Evolutionary conservation across 257 asterid species (phyloP).

Genomic region (Scutellaria galericulata): DNA sequence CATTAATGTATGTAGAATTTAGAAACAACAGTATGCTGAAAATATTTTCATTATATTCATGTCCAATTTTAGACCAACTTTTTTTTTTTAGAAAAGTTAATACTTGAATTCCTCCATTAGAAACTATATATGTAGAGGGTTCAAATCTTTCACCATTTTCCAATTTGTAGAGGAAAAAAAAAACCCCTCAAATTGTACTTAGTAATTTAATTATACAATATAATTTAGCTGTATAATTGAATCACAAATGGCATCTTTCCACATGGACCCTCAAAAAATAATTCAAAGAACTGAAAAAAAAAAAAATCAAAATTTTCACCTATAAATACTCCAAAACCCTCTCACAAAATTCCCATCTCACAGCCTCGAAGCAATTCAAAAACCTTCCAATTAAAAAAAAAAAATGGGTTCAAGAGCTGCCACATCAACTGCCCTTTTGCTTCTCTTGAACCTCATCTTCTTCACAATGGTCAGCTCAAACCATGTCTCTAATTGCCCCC

Average conservation of each 20-base stretch:
- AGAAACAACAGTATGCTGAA: no score
- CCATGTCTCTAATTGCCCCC: conserved; percentile 12
- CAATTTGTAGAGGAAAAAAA: no score
- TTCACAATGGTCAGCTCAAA: conserved; percentile 41
- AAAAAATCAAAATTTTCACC: not conserved
- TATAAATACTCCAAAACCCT: not conserved
- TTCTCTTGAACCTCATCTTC: conserved; percentile 36
- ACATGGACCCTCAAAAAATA: not conserved
- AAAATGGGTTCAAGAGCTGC: conserved; percentile 35
- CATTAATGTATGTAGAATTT: no score
- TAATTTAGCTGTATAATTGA: not conserved
- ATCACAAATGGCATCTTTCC: not conserved
- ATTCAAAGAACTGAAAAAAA: not conserved
- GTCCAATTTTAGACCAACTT: no score
- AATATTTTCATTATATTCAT: no score
- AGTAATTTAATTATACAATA: no score
- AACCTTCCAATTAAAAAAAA: not conserved
- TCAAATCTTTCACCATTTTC: no score
- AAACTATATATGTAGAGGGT: no score
- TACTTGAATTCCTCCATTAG: no score
- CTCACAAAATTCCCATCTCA: not conserved
- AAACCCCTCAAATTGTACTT: no score
- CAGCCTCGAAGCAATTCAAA: not conserved
- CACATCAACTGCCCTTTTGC: conserved; percentile 27
- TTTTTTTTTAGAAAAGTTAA: no score